phyloP scores from a whole-genome alignment of 148 eudicot genomes.

The Rhododendron molle region DNA sequence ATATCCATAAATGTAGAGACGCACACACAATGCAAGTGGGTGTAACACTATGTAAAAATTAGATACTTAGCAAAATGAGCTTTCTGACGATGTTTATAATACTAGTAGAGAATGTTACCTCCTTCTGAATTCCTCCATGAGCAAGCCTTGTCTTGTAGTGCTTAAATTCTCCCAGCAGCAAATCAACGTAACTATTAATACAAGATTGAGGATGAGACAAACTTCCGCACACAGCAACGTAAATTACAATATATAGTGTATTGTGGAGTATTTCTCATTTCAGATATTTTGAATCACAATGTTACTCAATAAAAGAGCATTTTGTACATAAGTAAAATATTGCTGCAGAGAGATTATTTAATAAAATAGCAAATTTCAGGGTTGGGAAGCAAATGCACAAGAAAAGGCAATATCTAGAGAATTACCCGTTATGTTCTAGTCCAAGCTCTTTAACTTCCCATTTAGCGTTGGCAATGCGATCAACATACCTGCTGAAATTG shows the following conservation, averaged over 20 bases:
- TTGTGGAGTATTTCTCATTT: not conserved
- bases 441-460: conserved; percentile 99
- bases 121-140: conserved; percentile 77
- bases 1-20: not conserved
- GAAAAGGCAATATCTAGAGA: not conserved
- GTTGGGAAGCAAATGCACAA: not conserved
- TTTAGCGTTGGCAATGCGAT: conserved; percentile 77
- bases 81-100: not conserved
- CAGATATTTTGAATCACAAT: not conserved
- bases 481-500: conserved; percentile 62
- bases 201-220: conserved; percentile 17
- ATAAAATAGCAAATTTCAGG: not conserved
- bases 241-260: not conserved
- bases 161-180: conserved; percentile 88
- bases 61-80: not conserved
- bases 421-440: conserved; percentile 90
- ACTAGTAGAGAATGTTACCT: conserved; percentile 38
- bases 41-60: not conserved
- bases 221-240: not conserved
- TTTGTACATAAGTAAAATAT: not conserved
- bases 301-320: conserved; percentile 1
- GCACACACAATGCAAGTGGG: not conserved
- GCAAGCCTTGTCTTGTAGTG: conserved; percentile 89
- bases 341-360: not conserved
- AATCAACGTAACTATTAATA: conserved; percentile 77